A percentile compares a stretch with the other conserved stretches of the same genome.
Conservation (phyloP, 2,329 filamentous ascomycete species). For the Xylaria multiplex region DNA sequence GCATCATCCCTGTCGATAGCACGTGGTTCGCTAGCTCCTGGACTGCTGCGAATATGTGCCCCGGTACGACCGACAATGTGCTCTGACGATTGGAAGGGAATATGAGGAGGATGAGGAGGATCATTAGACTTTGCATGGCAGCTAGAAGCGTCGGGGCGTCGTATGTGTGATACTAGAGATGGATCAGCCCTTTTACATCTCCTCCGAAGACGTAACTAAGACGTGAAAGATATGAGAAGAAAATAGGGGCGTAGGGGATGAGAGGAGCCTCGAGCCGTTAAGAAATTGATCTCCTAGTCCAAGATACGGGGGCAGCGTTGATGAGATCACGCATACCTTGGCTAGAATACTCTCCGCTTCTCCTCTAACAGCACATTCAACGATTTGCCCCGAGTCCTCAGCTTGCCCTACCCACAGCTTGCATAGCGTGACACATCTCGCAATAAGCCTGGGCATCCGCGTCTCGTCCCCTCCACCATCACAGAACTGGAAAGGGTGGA, state of each 20-base stretch:
- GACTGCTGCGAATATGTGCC: slow-evolving; percentile 47
- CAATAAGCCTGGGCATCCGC: slow-evolving; percentile 46
- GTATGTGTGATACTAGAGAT: slow-evolving; percentile 47
- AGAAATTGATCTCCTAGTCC: neutral
- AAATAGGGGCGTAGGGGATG: neutral
- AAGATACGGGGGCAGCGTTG: neutral
- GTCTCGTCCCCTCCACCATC: slow-evolving; percentile 10
- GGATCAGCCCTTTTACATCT: slow-evolving; percentile 1
- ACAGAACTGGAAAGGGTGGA: slow-evolving; percentile 47
- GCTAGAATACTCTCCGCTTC: slow-evolving; percentile 49
- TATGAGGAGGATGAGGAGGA: slow-evolving; percentile 53
- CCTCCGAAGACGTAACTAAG: slow-evolving; percentile 5
- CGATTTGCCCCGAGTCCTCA: slow-evolving; percentile 44
- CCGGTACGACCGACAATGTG: slow-evolving; percentile 38
- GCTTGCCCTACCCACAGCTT: slow-evolving; percentile 53
- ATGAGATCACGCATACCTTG: slow-evolving; percentile 41
- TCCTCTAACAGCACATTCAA: slow-evolving; percentile 47
- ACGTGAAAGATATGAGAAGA: neutral
- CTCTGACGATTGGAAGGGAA: slow-evolving; percentile 48
- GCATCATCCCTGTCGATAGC: slow-evolving; percentile 48
- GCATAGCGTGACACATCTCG: slow-evolving; percentile 50
- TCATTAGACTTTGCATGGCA: slow-evolving; percentile 51
- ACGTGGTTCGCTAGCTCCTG: slow-evolving; percentile 49
- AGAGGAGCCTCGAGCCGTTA: neutral
- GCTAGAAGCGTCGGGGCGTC: slow-evolving; percentile 50